A percentile compares a stretch with the other conserved stretches of the same genome.
Conservation (phyloP, 371 early-diverging fungal species). For the Mortierella sp. region DNA sequence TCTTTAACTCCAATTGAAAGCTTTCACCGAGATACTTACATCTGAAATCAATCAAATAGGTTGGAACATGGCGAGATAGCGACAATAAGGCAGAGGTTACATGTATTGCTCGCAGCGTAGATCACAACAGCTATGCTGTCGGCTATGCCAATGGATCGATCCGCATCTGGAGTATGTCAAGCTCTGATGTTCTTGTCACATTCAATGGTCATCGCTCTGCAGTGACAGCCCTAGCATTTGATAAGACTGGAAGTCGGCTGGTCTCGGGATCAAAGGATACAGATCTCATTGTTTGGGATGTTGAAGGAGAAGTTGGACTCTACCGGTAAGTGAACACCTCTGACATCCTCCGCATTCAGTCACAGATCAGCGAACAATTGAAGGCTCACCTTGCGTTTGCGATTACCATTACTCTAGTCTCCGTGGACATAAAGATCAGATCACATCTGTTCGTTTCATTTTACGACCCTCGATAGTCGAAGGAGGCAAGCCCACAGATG, state of each 20-base stretch:
- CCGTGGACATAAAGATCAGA: conserved; percentile 94
- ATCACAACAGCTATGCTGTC: conserved; percentile 80
- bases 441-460: conserved; percentile 72
- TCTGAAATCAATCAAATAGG: conserved; percentile 50
- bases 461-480: conserved; percentile 39
- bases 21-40: background rate
- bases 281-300: conserved; percentile 95
- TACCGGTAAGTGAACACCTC: conserved; percentile 59
- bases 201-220: conserved; percentile 94
- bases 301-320: conserved; percentile 90
- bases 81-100: conserved; percentile 88
- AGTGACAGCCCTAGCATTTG: conserved; percentile 87
- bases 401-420: conserved; percentile 64
- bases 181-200: conserved; percentile 69
- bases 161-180: conserved; percentile 76
- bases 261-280: conserved; percentile 95
- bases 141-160: conserved; percentile 93
- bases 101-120: conserved; percentile 75
- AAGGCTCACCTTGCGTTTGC: background rate
- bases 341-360: background rate
- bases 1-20: too few species aligned
- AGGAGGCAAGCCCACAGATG: conserved; percentile 61
- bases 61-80: conserved; percentile 78
- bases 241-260: conserved; percentile 81
- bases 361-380: background rate